Percentiles rank a stretch among this genome's conserved stretches.
phyloP scores from a whole-genome alignment of 805 yeast genomes.

The Candida khao-thaluensis region DNA sequence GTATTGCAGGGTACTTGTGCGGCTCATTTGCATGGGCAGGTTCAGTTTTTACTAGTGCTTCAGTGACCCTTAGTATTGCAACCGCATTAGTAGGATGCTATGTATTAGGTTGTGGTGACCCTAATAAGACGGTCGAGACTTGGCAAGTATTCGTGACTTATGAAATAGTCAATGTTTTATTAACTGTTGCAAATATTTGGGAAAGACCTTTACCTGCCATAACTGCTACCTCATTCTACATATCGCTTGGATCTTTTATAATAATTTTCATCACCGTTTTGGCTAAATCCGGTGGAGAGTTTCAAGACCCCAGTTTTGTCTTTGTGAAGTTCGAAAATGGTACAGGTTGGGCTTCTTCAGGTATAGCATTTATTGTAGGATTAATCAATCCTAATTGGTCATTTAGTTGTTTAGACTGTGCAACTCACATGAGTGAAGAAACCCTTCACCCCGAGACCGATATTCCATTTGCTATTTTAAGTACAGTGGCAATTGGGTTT shows the following conservation, averaged over 20 bases:
- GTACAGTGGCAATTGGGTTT: slow-evolving; percentile 65
- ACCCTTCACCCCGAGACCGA: slow-evolving; percentile 54
- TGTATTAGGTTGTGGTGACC: slow-evolving; percentile 33
- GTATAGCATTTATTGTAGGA: slow-evolving; percentile 68
- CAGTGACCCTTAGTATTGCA: slow-evolving; percentile 38
- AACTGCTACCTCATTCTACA: slow-evolving; percentile 49
- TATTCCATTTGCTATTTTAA: slow-evolving; percentile 60
- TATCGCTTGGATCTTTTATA: slow-evolving; percentile 51
- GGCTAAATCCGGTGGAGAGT: slow-evolving; percentile 51
- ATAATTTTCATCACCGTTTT: slow-evolving; percentile 54
- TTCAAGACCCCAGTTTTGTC: slow-evolving; percentile 51
- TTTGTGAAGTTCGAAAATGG: slow-evolving; percentile 52
- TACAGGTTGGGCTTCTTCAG: slow-evolving; percentile 61
- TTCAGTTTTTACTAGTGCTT: slow-evolving; percentile 39
- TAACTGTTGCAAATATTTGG: slow-evolving; percentile 50
- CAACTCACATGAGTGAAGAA: slow-evolving; percentile 73
- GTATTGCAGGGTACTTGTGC: slow-evolving; percentile 38
- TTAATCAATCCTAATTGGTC: slow-evolving; percentile 69
- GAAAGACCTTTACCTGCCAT: slow-evolving; percentile 52
- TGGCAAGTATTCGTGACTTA: slow-evolving; percentile 58
- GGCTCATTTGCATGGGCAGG: slow-evolving; percentile 46
- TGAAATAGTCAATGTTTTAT: slow-evolving; percentile 43
- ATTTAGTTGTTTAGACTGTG: slow-evolving; percentile 66
- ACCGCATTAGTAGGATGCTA: slow-evolving; percentile 15
- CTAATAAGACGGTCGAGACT: slow-evolving; percentile 23